These are phyloP conservation scores for Penicillium sp. DNA, from an alignment of 2,329 filamentous ascomycete species.

Conservation along the genomic window DNA sequence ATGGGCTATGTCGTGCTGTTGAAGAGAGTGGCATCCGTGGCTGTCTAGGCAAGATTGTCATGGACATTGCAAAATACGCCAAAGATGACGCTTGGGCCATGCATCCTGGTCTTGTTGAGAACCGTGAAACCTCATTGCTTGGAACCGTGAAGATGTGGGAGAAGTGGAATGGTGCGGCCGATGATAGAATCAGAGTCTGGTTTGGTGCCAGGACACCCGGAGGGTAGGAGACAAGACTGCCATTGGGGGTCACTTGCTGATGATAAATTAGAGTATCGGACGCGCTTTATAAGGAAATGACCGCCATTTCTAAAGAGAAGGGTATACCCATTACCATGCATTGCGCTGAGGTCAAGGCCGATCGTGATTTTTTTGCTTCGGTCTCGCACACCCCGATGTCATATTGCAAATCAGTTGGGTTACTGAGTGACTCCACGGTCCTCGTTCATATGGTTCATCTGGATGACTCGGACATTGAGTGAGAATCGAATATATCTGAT, in stretches of 20 bases:
- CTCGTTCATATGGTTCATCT: no score
- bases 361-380: no score
- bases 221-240: slow-evolving; percentile 33
- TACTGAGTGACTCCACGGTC: no score
- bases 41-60: slow-evolving; percentile 48
- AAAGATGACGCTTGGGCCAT: slow-evolving; percentile 46
- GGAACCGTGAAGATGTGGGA: slow-evolving; percentile 42
- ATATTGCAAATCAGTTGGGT: no score
- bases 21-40: slow-evolving; percentile 48
- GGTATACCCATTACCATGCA: slow-evolving; percentile 44
- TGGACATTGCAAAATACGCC: slow-evolving; percentile 47
- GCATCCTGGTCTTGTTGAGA: slow-evolving; percentile 45
- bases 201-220: slow-evolving; percentile 50
- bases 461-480: no score
- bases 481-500: no score
- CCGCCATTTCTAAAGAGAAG: slow-evolving; percentile 40
- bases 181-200: slow-evolving; percentile 51
- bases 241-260: background rate
- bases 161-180: slow-evolving; percentile 37
- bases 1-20: slow-evolving; percentile 46
- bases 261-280: slow-evolving; percentile 31
- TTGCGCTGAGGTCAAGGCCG: no score
- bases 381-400: no score
- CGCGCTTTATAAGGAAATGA: slow-evolving; percentile 43
- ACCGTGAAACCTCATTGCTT: slow-evolving; percentile 42